These are phyloP conservation scores for Penicillium nordicum DNA, from an alignment of 2,329 filamentous ascomycete species.

Conservation along the genomic window DNA sequence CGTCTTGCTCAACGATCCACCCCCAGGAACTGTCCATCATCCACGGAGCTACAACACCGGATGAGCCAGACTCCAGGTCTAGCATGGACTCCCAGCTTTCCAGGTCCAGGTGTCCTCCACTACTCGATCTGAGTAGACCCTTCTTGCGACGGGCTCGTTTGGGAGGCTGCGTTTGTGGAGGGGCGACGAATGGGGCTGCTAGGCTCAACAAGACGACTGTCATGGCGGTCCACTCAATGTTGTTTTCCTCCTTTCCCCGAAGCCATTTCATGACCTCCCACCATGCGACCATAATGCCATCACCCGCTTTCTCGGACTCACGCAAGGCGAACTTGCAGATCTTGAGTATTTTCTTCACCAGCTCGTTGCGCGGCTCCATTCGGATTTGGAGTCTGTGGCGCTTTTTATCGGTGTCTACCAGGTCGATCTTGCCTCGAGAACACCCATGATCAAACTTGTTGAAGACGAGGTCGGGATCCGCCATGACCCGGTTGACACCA, in stretches of 20 bases:
- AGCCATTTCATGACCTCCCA: constrained; percentile 73
- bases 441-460: constrained; percentile 58
- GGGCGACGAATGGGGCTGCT: constrained; percentile 57
- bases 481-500: constrained; percentile 46
- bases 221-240: constrained; percentile 68
- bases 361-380: constrained; percentile 62
- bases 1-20: constrained; percentile 63
- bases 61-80: constrained; percentile 43
- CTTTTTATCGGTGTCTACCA: constrained; percentile 60
- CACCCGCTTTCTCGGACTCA: constrained; percentile 52
- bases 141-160: constrained; percentile 41
- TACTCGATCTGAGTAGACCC: constrained; percentile 49
- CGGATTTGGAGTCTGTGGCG: constrained; percentile 66
- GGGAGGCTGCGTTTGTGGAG: constrained; percentile 30
- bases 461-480: constrained; percentile 41
- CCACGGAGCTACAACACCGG: constrained; percentile 42
- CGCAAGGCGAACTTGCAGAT: constrained; percentile 64
- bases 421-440: constrained; percentile 60
- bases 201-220: constrained; percentile 62
- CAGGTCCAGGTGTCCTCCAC: constrained; percentile 44
- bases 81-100: constrained; percentile 51
- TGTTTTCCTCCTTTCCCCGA: constrained; percentile 46
- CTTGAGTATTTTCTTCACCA: constrained; percentile 60
- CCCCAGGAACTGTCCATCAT: constrained; percentile 65
- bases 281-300: constrained; percentile 66